Evolutionary conservation across 2,329 filamentous ascomycete genomes (phyloP), one percentile per base, ranked within the genome.

Genomic region (Aspergillus luchuensis): DNA sequence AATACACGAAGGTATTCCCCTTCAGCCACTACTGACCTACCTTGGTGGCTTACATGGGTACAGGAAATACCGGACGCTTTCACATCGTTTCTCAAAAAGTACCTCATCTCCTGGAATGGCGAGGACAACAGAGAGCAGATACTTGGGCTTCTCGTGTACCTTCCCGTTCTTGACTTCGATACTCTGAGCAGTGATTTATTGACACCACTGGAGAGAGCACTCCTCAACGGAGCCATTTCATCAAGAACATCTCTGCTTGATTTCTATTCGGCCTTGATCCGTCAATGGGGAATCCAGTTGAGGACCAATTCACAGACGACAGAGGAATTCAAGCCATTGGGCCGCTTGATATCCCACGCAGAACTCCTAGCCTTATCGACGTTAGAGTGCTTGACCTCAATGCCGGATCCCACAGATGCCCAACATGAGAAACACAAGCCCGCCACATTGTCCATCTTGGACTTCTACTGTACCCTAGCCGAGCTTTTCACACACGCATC

Each of bases 401-500:
- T 67, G 30, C 57, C 66, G 11, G 57, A 59, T 21, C 33, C 58
- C 8, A 61, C 63, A 5, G 33, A 43, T 4, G 55, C 59, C n/a
- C 54, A 47, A 7, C 6, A 19, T 2, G 53, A 64, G n/a, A 50
- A n/a, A 6, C 50, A 56, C 25, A 75, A 69, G 41, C 68, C 76
- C 25, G 63, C 78, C 2, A 81, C 83, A 2, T 76, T 83, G 39
- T 85, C 87, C 6, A 78, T 82, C 19, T 80, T 92, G 15, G 82
- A 91, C 36, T 86, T 88, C 71, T 92, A 94, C 75, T 91, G 90
- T 73, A 79, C 84, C 56, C 81, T 86, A 5, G 83, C 86, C 4
- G 77, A 80, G 19, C 75, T 90, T 21, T 82, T 87, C 59, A 82
- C 83, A 2, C 78, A 87, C 47, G 77, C 77, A 47, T 67, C 74